Conservation (phyloP, 169 alveolate genomes). For the Amoebophrya sp. region DNA sequence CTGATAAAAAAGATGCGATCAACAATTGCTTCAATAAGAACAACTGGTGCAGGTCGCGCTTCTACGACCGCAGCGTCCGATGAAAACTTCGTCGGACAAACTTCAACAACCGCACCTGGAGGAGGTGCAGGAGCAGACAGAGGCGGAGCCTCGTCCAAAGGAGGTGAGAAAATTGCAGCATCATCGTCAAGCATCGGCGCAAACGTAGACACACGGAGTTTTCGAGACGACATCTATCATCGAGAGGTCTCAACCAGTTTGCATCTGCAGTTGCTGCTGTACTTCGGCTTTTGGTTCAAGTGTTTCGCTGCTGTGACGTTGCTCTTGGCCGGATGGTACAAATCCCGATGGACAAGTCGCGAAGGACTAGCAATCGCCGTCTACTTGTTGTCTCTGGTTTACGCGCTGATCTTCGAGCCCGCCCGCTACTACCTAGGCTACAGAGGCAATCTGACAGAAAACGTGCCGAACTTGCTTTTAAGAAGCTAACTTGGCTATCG, state of each 20-base stretch:
- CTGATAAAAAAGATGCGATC: no score
- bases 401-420: background rate
- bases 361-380: background rate
- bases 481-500: no score
- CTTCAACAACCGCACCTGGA: no score
- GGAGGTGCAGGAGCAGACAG: no score
- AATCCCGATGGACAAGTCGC: background rate
- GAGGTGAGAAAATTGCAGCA: no score
- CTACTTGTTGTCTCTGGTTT: background rate
- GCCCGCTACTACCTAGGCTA: background rate
- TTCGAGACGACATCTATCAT: background rate
- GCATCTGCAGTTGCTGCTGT: background rate
- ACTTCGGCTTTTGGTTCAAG: background rate
- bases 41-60: no score
- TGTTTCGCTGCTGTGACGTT: background rate
- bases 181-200: no score
- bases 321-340: background rate
- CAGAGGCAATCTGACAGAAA: background rate
- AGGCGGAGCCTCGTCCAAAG: no score
- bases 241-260: background rate
- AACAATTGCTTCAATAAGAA: no score
- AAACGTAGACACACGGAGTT: no score
- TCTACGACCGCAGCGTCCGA: no score
- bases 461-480: slow-evolving; percentile 5
- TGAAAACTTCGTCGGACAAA: no score